Conservation (phyloP, 345 rosid species). For the Salix koriyanagi region DNA sequence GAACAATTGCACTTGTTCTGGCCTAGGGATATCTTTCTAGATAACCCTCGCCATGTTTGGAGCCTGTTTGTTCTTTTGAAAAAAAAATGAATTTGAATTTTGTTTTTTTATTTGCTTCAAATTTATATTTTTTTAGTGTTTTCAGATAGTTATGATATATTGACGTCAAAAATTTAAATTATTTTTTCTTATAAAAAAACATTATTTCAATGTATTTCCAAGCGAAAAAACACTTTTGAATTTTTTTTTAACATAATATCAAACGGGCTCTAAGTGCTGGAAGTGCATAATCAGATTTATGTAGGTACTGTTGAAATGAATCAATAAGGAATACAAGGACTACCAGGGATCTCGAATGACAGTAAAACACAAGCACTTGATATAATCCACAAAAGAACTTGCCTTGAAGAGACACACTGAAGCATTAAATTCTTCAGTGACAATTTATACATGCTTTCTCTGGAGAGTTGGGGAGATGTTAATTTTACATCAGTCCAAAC, state of each 20-base stretch:
- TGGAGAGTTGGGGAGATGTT: constrained; percentile 84
- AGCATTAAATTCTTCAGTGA: constrained; percentile 59
- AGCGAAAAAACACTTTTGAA: too few species aligned
- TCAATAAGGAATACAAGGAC: neutral
- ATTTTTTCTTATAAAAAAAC: too few species aligned
- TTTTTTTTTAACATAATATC: too few species aligned
- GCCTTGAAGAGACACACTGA: constrained; percentile 64
- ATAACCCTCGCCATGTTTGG: neutral
- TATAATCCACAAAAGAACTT: constrained; percentile 23
- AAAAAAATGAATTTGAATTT: too few species aligned
- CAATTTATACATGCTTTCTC: constrained; percentile 78
- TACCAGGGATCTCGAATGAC: neutral
- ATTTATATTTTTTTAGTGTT: too few species aligned
- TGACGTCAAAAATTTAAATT: too few species aligned
- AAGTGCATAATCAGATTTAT: neutral
- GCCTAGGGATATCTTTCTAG: neutral
- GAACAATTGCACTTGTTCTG: neutral
- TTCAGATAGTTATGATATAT: too few species aligned
- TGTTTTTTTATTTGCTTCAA: too few species aligned
- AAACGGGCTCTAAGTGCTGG: neutral
- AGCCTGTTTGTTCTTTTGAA: too few species aligned
- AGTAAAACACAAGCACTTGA: neutral
- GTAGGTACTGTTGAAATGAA: neutral
- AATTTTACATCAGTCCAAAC: constrained; percentile 79
- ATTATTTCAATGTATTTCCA: too few species aligned